These are phyloP conservation scores for Apiotrichum sp. DNA, from an alignment of 1,284 basidiomycete species.

Conservation along the genomic window DNA sequence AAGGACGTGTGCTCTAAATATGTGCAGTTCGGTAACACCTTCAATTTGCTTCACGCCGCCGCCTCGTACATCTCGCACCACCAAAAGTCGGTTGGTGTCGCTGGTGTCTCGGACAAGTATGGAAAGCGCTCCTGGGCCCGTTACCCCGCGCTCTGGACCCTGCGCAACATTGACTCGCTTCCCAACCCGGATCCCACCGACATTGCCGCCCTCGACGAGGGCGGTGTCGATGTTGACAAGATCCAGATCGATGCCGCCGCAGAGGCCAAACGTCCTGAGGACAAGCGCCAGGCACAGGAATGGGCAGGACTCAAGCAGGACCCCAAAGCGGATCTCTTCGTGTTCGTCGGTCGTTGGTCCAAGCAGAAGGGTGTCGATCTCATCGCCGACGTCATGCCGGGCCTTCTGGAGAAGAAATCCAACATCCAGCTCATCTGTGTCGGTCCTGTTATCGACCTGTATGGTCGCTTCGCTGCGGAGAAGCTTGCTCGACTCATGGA, in stretches of 20 bases:
- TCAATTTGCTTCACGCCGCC: conserved; percentile 85
- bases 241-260: conserved; percentile 72
- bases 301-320: conserved; percentile 89
- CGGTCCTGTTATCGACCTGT: conserved; percentile 87
- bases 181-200: conserved; percentile 87
- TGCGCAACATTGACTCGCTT: conserved; percentile 87
- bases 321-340: conserved; percentile 78
- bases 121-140: conserved; percentile 92
- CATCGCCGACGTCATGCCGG: conserved; percentile 88
- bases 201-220: conserved; percentile 81
- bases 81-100: conserved; percentile 85
- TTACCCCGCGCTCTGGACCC: conserved; percentile 87
- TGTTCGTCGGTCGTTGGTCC: conserved; percentile 93
- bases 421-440: conserved; percentile 80
- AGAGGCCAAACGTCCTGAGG: conserved; percentile 77
- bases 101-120: conserved; percentile 89
- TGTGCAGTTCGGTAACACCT: conserved; percentile 92
- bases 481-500: conserved; percentile 88
- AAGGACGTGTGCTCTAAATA: conserved; percentile 92
- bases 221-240: conserved; percentile 62
- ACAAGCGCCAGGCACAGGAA: conserved; percentile 84
- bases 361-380: conserved; percentile 94
- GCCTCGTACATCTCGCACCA: conserved; percentile 85
- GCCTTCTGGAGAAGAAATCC: conserved; percentile 74
- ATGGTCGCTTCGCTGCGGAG: conserved; percentile 87